Base-by-base conservation (phyloP, 2,329 filamentous ascomycete genomes). In the Pestalotiopsis sp. region DNA sequence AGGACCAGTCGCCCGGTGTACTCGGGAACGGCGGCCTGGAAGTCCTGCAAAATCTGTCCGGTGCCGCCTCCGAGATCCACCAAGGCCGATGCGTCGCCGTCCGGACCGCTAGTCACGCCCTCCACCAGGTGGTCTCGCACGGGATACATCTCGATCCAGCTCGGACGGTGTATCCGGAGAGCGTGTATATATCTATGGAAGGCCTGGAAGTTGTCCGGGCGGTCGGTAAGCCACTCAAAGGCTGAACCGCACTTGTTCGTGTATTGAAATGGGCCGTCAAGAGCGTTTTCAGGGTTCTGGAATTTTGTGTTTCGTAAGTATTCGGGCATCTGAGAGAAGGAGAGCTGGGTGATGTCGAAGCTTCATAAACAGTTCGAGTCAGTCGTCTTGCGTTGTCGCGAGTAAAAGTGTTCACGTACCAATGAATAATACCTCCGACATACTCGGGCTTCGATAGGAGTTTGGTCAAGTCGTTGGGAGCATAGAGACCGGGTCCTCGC, bases 131-230 rank as follows among this genome's bases (percentile, higher is more conserved):
- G 26, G 3, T 61, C 58, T 30, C 17, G 58, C 1, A 61, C 58
- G 35, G 26, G 24, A 38, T 61, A 61, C 58, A 61, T 61, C 30
- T 59, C 38, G 14, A 40, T 58, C 64, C 64, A 66, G 38, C 52
- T 58, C 17, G 64, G 64, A 38, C 55, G 55, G 38, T 66, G 55
- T 58, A 40, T 35, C 1, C 65, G 64, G 1, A 72, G 65, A 22
- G 67, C 24, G 57, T 71, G 65, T 4, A 70, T 35, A 64, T 70
- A 72, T 39, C 20, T n/a, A 60, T 72, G 70, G 58, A 72, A 72
- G 55, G 68, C 70, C 48, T 70, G 26, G 57, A 72, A 72, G 9
- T 66, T 40, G 2, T 70, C 68, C 3, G 71, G 71, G 30, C 66
- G 68, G 17, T 70, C 35, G 11, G 17, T 38, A 4, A 72, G 60